Evolutionary conservation across 1,284 basidiomycete species (phyloP).

Genomic region (Marasmius sp.): DNA sequence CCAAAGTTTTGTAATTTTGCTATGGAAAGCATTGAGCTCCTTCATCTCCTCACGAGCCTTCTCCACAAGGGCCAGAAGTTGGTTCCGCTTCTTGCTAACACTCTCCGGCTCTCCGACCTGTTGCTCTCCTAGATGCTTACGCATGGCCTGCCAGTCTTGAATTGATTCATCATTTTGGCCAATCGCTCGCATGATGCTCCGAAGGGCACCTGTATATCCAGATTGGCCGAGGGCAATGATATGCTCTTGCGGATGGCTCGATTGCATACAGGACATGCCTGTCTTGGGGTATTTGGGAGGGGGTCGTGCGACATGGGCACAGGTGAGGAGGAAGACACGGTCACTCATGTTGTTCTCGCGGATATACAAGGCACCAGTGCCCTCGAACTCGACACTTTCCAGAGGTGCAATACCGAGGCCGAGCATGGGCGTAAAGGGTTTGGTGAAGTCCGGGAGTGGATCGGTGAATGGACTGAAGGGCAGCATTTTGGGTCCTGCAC

Average conservation of each 20-base stretch:
- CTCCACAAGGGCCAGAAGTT: slow-evolving; percentile 21
- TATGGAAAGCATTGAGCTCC: slow-evolving; percentile 20
- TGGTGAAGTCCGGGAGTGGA: slow-evolving; percentile 12
- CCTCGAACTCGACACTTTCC: background rate
- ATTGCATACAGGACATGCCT: slow-evolving; percentile 13
- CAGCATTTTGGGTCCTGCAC: slow-evolving; percentile 15
- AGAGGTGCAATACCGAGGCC: slow-evolving; percentile 3
- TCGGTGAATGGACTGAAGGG: background rate
- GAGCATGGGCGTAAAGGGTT: slow-evolving; percentile 13
- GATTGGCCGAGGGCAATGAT: slow-evolving; percentile 25
- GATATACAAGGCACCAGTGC: slow-evolving; percentile 12
- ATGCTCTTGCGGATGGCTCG: slow-evolving; percentile 12
- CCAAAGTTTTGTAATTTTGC: slow-evolving; percentile 27
- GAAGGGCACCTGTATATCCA: slow-evolving; percentile 14
- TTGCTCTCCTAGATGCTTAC: background rate
- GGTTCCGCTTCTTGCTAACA: slow-evolving; percentile 14
- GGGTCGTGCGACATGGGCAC: slow-evolving; percentile 24
- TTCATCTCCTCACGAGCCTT: slow-evolving; percentile 11
- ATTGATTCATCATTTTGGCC: slow-evolving; percentile 10
- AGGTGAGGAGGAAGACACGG: slow-evolving; percentile 19
- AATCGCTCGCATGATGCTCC: slow-evolving; percentile 20
- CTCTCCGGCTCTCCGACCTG: slow-evolving; percentile 21
- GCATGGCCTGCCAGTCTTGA: background rate
- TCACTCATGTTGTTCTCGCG: background rate
- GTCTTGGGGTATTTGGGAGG: slow-evolving; percentile 21